Conservation (phyloP, 805 yeast species). For the Yarrowia sp. region DNA sequence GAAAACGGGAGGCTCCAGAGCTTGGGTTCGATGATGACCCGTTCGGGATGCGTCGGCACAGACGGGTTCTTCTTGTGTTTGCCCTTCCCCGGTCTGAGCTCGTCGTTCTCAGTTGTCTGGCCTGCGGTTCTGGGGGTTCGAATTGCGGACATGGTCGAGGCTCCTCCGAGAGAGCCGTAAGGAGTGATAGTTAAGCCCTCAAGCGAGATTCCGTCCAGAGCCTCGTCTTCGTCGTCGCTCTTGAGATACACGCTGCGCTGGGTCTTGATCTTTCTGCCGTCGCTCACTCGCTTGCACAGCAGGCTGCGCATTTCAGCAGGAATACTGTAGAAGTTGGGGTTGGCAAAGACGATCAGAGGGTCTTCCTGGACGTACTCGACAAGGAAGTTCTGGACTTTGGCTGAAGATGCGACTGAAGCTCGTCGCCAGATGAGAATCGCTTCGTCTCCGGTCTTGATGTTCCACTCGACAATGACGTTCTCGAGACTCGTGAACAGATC, state of each 20-base stretch:
- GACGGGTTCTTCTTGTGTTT: background rate
- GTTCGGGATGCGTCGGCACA: background rate
- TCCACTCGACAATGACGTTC: background rate
- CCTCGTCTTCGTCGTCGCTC: background rate
- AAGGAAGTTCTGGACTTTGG: background rate
- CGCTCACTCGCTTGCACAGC: conserved; percentile 13
- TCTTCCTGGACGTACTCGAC: background rate
- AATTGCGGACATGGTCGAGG: background rate
- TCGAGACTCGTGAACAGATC: background rate
- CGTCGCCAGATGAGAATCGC: conserved; percentile 2
- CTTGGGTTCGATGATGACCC: background rate
- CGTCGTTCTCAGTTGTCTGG: too few species aligned
- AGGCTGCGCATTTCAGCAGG: background rate
- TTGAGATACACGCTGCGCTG: background rate
- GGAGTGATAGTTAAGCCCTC: background rate
- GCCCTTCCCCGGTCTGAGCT: too few species aligned
- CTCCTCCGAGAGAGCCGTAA: background rate
- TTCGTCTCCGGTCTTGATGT: background rate
- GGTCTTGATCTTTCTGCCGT: background rate
- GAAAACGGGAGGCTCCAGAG: background rate
- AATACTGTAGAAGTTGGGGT: background rate
- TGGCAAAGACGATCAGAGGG: background rate
- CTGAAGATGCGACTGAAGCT: background rate
- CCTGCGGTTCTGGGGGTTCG: background rate
- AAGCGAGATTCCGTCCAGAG: background rate